These are phyloP conservation scores for Funneliformis caledonium DNA, from an alignment of 371 early-diverging fungal genomes.

Conservation along the genomic window DNA sequence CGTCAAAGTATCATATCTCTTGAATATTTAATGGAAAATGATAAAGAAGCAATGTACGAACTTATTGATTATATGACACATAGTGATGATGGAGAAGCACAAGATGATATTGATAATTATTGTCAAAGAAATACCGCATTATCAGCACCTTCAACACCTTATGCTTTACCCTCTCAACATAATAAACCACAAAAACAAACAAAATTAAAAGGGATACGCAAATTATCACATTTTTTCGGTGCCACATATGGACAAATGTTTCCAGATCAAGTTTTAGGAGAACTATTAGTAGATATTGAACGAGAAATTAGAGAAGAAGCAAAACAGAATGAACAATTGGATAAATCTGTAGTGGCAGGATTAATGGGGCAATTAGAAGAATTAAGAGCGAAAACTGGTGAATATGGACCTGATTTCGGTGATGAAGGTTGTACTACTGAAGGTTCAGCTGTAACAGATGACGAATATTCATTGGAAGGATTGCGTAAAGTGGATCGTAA, in stretches of 20 bases:
- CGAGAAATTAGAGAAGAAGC: conserved; percentile 37
- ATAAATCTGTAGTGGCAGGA: conserved; percentile 21
- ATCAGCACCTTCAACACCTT: conserved; percentile 31
- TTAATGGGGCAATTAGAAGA: conserved; percentile 35
- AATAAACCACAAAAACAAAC: conserved; percentile 15
- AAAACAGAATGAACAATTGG: conserved; percentile 8
- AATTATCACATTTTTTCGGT: conserved; percentile 39
- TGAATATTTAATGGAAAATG: conserved; percentile 39
- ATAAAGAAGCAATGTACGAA: conserved; percentile 32
- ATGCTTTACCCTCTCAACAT: not conserved
- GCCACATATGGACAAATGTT: conserved; percentile 40
- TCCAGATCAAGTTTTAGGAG: conserved; percentile 30
- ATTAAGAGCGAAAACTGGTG: conserved; percentile 23
- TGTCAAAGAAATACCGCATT: not conserved
- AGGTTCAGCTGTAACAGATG: conserved; percentile 9
- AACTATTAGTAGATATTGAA: conserved; percentile 36
- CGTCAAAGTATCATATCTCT: conserved; percentile 28
- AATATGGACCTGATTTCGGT: conserved; percentile 25
- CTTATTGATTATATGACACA: conserved; percentile 35
- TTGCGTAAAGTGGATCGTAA: not conserved
- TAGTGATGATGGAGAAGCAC: conserved; percentile 22
- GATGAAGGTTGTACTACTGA: not conserved
- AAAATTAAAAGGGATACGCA: conserved; percentile 13
- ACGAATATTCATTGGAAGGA: not conserved
- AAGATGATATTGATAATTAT: not conserved